phyloP scores from a whole-genome alignment of 2,329 filamentous ascomycete species.

The Salinomyces thailandicus region DNA sequence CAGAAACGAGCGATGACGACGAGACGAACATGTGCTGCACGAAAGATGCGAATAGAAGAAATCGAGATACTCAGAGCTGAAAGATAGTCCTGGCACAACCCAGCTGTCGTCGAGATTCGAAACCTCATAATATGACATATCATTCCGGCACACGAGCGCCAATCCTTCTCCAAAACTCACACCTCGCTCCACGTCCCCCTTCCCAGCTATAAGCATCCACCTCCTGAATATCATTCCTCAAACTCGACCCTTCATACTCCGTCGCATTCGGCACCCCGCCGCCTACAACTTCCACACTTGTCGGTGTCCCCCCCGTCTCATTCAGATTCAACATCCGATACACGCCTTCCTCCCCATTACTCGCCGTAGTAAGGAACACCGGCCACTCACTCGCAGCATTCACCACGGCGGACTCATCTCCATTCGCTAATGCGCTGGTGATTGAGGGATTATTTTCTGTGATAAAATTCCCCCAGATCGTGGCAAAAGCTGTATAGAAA shows the following conservation, averaged over 20 bases:
- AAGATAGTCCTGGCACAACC: neutral
- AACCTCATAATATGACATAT: no score
- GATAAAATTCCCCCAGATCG: slow-evolving; percentile 40
- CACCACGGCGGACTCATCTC: slow-evolving; percentile 3
- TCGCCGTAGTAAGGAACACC: slow-evolving; percentile 10
- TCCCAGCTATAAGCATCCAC: slow-evolving; percentile 40
- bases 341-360: slow-evolving; percentile 16
- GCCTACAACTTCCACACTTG: slow-evolving; percentile 5
- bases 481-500: slow-evolving; percentile 19
- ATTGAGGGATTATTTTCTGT: slow-evolving; percentile 33
- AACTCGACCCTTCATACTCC: slow-evolving; percentile 21
- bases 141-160: slow-evolving; percentile 21
- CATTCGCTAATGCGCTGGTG: slow-evolving; percentile 20
- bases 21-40: neutral
- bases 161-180: slow-evolving; percentile 35
- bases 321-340: slow-evolving; percentile 36
- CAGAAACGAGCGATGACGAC: slow-evolving; percentile 3
- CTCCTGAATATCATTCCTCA: slow-evolving; percentile 32
- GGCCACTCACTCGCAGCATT: slow-evolving; percentile 18
- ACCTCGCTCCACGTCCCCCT: slow-evolving; percentile 36
- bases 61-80: neutral
- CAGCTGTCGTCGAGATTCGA: no score
- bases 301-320: slow-evolving; percentile 29
- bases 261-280: slow-evolving; percentile 15
- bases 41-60: no score